Conservation (phyloP, 2,329 filamentous ascomycete species). For the Hypoxylon sp. region DNA sequence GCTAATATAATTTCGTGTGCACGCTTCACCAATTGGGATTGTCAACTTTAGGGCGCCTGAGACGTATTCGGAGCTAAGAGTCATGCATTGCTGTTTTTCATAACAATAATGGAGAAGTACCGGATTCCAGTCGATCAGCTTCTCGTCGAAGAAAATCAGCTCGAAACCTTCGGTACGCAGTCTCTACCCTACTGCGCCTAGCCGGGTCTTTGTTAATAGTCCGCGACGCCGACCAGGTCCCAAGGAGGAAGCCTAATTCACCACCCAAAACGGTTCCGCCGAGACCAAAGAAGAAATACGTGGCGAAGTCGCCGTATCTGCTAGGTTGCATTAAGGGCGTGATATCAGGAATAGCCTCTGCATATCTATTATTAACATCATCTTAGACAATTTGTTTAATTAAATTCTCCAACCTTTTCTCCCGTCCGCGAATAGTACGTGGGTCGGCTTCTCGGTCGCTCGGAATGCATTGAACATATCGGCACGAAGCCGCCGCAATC, state of each 20-base stretch:
- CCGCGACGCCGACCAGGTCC: conserved; percentile 67
- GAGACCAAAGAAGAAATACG: conserved; percentile 73
- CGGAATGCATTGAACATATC: conserved; percentile 74
- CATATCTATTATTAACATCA: conserved; percentile 8
- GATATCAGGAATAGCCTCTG: conserved; percentile 74
- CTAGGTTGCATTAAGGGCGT: conserved; percentile 70
- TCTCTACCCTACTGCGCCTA: conserved; percentile 70
- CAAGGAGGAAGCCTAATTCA: conserved; percentile 72
- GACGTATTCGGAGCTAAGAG: conserved; percentile 1
- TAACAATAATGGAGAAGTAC: conserved; percentile 22
- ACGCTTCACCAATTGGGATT: not conserved
- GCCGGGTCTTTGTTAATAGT: conserved; percentile 68
- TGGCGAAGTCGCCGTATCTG: conserved; percentile 70
- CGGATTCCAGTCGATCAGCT: conserved; percentile 67
- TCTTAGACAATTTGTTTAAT: not conserved
- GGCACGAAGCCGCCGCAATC: conserved; percentile 68
- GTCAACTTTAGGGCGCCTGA: not conserved
- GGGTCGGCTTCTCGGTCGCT: conserved; percentile 72
- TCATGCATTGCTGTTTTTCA: conserved; percentile 6
- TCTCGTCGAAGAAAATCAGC: conserved; percentile 74
- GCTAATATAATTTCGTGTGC: not conserved
- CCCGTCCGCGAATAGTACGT: conserved; percentile 74
- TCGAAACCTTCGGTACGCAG: conserved; percentile 73
- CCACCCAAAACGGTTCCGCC: conserved; percentile 76
- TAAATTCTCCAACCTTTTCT: conserved; percentile 62